These are phyloP conservation scores for Phytophthora syringae DNA, from an alignment of 352 stramenopile genomes.

Conservation along the genomic window DNA sequence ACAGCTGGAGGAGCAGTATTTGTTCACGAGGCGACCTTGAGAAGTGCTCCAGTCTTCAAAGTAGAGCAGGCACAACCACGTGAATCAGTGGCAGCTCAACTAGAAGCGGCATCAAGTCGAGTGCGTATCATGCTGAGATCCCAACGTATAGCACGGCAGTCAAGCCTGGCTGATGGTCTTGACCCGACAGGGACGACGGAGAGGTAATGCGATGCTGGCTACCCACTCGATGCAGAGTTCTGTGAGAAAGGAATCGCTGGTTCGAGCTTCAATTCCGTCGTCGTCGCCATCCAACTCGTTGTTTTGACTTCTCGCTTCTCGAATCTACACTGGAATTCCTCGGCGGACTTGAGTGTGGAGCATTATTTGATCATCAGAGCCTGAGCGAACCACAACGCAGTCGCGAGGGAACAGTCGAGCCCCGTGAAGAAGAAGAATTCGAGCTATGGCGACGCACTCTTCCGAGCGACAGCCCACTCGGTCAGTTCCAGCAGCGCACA, in stretches of 20 bases:
- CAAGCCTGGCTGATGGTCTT: background rate
- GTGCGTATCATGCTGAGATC: slow-evolving; percentile 21
- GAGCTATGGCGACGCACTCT: slow-evolving; percentile 14
- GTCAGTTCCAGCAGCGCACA: slow-evolving; percentile 12
- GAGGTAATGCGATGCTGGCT: background rate
- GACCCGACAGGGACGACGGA: background rate
- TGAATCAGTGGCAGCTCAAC: slow-evolving; percentile 20
- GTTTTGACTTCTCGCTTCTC: background rate
- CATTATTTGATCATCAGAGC: background rate
- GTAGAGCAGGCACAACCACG: slow-evolving; percentile 4
- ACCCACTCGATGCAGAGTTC: slow-evolving; percentile 28
- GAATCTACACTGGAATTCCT: background rate
- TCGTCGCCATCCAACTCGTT: background rate
- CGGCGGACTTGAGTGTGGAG: background rate
- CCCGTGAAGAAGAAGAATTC: slow-evolving; percentile 19
- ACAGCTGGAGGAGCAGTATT: slow-evolving; percentile 14
- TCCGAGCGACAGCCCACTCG: background rate
- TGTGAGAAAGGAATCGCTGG: slow-evolving; percentile 13
- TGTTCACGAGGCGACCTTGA: slow-evolving; percentile 1
- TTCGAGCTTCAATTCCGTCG: background rate
- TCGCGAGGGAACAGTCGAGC: slow-evolving; percentile 19
- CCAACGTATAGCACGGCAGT: slow-evolving; percentile 7
- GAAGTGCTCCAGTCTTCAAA: slow-evolving; percentile 19
- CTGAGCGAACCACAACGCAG: background rate
- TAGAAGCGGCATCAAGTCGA: slow-evolving; percentile 26